These are phyloP conservation scores for Mycena latifolia DNA, from an alignment of 768 basidiomycete species.

Conservation along the genomic window DNA sequence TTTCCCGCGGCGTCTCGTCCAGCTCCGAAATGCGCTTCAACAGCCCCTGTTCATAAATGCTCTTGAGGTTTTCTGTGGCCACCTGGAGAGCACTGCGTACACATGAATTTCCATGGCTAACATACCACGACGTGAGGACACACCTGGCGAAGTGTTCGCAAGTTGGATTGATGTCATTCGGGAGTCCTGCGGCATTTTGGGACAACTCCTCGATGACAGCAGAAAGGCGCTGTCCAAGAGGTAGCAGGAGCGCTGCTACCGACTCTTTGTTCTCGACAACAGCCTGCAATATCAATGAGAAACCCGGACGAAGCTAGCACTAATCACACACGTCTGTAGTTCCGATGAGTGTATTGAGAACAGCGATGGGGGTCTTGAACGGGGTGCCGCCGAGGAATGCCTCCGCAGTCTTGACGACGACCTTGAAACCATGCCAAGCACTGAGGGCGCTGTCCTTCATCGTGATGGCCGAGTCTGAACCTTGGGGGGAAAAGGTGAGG, in stretches of 20 bases:
- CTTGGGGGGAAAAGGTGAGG: too few relatives aligned
- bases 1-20: background rate
- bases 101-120: background rate
- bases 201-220: background rate
- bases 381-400: conserved; percentile 13
- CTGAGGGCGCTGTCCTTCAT: background rate
- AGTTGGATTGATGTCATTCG: background rate
- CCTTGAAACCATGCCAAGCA: background rate
- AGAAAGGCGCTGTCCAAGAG: background rate
- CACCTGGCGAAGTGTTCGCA: background rate
- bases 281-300: background rate
- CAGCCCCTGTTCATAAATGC: background rate
- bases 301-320: too few relatives aligned
- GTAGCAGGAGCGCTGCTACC: too few relatives aligned
- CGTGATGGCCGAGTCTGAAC: too few relatives aligned
- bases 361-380: conserved; percentile 11
- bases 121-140: background rate
- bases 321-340: too few relatives aligned
- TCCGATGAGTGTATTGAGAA: conserved; percentile 5
- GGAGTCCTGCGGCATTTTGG: background rate
- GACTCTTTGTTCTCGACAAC: too few relatives aligned
- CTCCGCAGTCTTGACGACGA: background rate
- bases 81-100: background rate
- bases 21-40: background rate
- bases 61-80: background rate